Conservation (phyloP, 352 stramenopile genomes). For the Phytophthora constricta region DNA sequence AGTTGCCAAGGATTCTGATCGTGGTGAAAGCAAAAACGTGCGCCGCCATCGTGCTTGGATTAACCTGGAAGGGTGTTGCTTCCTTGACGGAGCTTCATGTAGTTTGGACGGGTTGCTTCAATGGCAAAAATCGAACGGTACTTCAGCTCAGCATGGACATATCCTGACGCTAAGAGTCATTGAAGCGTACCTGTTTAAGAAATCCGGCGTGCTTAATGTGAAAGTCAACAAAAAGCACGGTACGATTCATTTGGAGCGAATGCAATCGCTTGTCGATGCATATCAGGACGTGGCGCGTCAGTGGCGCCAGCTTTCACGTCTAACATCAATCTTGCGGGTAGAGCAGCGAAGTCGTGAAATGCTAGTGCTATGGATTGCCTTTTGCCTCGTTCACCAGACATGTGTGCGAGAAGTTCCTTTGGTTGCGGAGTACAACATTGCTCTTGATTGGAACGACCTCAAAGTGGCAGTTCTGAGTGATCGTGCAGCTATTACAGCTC, state of each 20-base stretch:
- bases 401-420: slow-evolving; percentile 15
- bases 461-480: slow-evolving; percentile 45
- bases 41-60: slow-evolving; percentile 21
- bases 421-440: slow-evolving; percentile 47
- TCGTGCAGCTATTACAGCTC: slow-evolving; percentile 29
- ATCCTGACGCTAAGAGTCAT: slow-evolving; percentile 36
- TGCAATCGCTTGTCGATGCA: slow-evolving; percentile 19
- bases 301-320: slow-evolving; percentile 22
- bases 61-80: slow-evolving; percentile 28
- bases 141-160: slow-evolving; percentile 14
- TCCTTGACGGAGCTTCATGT: slow-evolving; percentile 22
- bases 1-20: not conserved
- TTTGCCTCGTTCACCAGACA: slow-evolving; percentile 48
- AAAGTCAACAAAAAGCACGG: not conserved
- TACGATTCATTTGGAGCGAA: slow-evolving; percentile 13
- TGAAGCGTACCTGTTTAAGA: slow-evolving; percentile 42
- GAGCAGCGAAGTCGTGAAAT: slow-evolving; percentile 50
- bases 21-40: slow-evolving; percentile 18
- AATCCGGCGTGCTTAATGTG: not conserved
- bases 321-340: slow-evolving; percentile 29
- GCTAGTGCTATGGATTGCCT: slow-evolving; percentile 51
- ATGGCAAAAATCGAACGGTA: slow-evolving; percentile 17
- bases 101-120: slow-evolving; percentile 17
- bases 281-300: slow-evolving; percentile 23
- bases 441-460: slow-evolving; percentile 45